These are phyloP conservation scores for Phaeosphaeriaceae sp. DNA, from an alignment of 2,329 filamentous ascomycete genomes.

Conservation along the genomic window DNA sequence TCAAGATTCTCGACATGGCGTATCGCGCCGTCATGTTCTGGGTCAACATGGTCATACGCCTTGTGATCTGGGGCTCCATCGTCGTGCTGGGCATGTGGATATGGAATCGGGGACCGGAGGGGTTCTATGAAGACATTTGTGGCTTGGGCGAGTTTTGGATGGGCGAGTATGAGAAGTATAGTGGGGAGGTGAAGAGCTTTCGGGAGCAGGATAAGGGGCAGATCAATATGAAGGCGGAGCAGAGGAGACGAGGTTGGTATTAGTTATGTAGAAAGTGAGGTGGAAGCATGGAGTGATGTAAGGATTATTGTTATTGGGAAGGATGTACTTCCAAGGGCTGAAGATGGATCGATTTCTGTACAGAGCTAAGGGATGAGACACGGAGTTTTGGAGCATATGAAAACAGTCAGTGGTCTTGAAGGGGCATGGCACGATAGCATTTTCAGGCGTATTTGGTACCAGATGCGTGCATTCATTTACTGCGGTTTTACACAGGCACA, in stretches of 20 bases:
- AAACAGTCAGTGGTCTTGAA: neutral
- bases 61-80: slow-evolving; percentile 70
- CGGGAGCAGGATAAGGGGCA: slow-evolving; percentile 34
- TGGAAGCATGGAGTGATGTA: neutral
- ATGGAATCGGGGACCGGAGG: slow-evolving; percentile 68
- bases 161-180: slow-evolving; percentile 48
- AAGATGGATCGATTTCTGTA: no score
- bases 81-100: slow-evolving; percentile 62
- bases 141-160: slow-evolving; percentile 46
- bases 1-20: slow-evolving; percentile 72
- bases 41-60: slow-evolving; percentile 68
- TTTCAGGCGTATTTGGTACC: no score
- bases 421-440: no score
- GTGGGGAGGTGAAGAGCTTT: slow-evolving; percentile 34
- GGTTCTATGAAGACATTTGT: slow-evolving; percentile 66
- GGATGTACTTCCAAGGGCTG: no score
- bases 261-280: neutral
- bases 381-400: neutral
- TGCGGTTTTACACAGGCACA: no score
- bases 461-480: no score
- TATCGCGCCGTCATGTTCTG: slow-evolving; percentile 78
- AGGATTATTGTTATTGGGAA: neutral
- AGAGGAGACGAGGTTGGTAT: slow-evolving; percentile 22
- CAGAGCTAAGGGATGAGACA: no score
- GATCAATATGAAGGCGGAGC: slow-evolving; percentile 29